Evolutionary conservation across 441 rosid genomes (phyloP).

Genomic region (Biscutella auriculata): DNA sequence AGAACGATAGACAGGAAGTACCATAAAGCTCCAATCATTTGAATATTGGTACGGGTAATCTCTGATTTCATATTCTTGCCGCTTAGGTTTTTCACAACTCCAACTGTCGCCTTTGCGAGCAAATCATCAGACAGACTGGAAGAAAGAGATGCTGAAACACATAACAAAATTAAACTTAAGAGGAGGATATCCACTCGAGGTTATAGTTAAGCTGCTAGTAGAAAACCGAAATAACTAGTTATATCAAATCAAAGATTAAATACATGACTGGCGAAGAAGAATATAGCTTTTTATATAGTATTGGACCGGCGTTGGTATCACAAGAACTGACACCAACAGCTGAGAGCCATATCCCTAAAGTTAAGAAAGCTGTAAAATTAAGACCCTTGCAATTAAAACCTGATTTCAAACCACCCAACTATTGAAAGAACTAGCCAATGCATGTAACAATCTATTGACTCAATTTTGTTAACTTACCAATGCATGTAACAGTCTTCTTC

Average conservation of each 20-base stretch:
- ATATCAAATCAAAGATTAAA: background rate
- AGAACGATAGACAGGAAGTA: constrained; percentile 16
- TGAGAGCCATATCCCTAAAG: too few species aligned
- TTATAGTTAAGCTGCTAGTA: too few species aligned
- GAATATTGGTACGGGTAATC: constrained; percentile 88
- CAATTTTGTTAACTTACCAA: constrained; percentile 41
- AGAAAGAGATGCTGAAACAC: constrained; percentile 79
- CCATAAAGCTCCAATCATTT: constrained; percentile 98
- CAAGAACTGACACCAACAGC: too few species aligned
- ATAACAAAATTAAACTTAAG: constrained; percentile 2
- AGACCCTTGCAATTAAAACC: too few species aligned
- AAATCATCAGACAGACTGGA: constrained; percentile 94
- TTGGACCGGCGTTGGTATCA: too few species aligned
- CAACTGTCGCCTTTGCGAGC: constrained; percentile 64
- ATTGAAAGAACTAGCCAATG: constrained; percentile 6
- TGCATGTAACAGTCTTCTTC: constrained; percentile 87
- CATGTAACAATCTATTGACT: background rate
- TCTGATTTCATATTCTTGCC: constrained; percentile 68
- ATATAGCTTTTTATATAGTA: too few species aligned
- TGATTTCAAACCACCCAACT: too few species aligned
- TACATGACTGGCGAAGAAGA: background rate
- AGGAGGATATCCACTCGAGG: too few species aligned
- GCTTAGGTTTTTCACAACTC: constrained; percentile 63
- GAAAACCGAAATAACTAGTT: too few species aligned
- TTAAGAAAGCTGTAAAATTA: too few species aligned